Conservation (phyloP, 73 alveolate genomes). For the Paramecium biaurelia region DNA sequence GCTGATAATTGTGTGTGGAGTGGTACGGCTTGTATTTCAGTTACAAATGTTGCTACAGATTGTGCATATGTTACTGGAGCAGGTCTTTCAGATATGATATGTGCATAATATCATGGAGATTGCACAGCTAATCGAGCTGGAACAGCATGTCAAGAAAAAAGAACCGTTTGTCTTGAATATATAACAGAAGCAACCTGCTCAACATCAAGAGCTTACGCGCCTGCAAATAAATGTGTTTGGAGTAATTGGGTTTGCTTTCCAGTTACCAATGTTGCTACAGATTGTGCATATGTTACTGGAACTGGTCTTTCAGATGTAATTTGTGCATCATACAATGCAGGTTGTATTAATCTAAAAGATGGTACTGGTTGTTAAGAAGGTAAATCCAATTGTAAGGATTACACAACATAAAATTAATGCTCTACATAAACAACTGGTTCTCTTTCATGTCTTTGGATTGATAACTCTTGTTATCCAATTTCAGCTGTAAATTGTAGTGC, state of each 20-base stretch:
- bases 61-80: neutral
- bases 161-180: neutral
- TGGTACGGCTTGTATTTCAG: neutral
- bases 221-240: neutral
- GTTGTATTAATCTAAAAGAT: neutral
- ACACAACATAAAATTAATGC: neutral
- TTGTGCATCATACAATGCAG: neutral
- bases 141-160: neutral
- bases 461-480: neutral
- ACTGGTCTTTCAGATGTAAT: neutral
- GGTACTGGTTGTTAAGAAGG: neutral
- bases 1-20: neutral
- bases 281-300: neutral
- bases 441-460: neutral
- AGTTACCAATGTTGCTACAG: neutral
- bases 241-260: neutral
- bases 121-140: neutral
- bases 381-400: neutral
- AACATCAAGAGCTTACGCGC: neutral
- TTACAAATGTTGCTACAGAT: neutral
- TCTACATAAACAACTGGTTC: neutral
- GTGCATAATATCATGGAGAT: neutral
- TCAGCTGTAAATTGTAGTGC: neutral
- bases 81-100: neutral
- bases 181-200: neutral